Evolutionary conservation across 148 eudicot species (phyloP).

Genomic region (Vaccinium myrtillus): DNA sequence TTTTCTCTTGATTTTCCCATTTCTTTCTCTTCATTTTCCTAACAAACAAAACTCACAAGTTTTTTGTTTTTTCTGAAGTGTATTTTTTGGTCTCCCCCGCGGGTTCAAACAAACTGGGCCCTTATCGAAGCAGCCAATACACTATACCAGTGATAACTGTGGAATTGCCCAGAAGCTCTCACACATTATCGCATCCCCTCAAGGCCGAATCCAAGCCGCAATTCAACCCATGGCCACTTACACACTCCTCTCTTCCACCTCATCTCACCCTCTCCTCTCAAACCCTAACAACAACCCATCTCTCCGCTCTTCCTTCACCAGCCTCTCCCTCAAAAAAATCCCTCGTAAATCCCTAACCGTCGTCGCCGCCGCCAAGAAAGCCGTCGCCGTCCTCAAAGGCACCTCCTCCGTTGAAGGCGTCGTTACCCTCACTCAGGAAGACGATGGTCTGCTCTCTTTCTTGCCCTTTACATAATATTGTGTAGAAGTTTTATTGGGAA

Average conservation of each 20-base stretch:
- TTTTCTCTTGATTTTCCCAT: no score
- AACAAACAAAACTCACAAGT: no score
- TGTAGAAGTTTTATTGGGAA: neutral
- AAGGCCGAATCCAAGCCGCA: conserved; percentile 15
- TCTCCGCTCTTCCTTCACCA: conserved; percentile 51
- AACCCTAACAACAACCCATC: conserved; percentile 22
- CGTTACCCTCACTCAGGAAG: conserved; percentile 74
- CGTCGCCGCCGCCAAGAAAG: conserved; percentile 39
- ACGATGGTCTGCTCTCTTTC: conserved; percentile 35
- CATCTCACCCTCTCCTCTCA: conserved; percentile 25
- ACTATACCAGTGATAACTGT: neutral
- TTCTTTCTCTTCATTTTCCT: no score
- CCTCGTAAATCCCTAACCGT: conserved; percentile 34
- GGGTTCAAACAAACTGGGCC: neutral
- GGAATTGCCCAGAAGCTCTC: neutral
- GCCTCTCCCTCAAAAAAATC: conserved; percentile 39
- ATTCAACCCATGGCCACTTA: conserved; percentile 56
- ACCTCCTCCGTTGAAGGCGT: conserved; percentile 78
- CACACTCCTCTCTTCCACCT: conserved; percentile 30
- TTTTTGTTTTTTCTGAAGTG: no score
- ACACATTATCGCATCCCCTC: neutral
- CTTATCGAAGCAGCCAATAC: no score
- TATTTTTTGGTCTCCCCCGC: neutral
- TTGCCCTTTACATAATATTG: neutral
- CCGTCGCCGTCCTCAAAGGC: conserved; percentile 87